Conservation (phyloP, 495 filamentous ascomycete species). For the Hypoxylon rickii region DNA sequence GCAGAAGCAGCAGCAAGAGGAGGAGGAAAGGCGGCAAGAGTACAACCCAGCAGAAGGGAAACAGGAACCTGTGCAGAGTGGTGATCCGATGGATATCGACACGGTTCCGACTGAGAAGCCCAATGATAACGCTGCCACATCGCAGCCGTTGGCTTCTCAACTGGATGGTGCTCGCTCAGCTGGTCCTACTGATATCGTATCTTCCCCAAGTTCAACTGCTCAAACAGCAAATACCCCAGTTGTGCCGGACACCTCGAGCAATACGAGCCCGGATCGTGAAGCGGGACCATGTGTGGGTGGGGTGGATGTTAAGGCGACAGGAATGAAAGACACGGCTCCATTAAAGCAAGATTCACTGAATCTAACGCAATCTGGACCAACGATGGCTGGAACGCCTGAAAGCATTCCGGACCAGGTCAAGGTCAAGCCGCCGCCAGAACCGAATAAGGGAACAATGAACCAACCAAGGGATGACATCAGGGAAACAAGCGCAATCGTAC, state of each 20-base stretch:
- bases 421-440: constrained; percentile 48
- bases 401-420: constrained; percentile 41
- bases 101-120: constrained; percentile 18
- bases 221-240: constrained; percentile 46
- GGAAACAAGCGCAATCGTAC: neutral
- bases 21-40: neutral
- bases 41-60: neutral
- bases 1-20: too few species aligned
- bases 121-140: constrained; percentile 2
- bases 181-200: constrained; percentile 47
- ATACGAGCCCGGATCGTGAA: constrained; percentile 61
- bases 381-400: constrained; percentile 24
- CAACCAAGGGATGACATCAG: neutral
- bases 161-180: constrained; percentile 6
- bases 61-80: constrained; percentile 26
- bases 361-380: constrained; percentile 10
- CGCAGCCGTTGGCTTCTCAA: constrained; percentile 9
- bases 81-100: constrained; percentile 34
- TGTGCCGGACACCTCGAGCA: constrained; percentile 50
- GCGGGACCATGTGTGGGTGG: constrained; percentile 45
- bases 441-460: constrained; percentile 22
- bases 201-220: constrained; percentile 52
- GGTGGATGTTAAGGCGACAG: constrained; percentile 37
- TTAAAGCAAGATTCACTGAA: constrained; percentile 12
- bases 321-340: constrained; percentile 24